Evolutionary conservation across 306 rosid species (phyloP), one percentile per base, ranked within the genome.

Genomic region (Corylus heterophylla): DNA sequence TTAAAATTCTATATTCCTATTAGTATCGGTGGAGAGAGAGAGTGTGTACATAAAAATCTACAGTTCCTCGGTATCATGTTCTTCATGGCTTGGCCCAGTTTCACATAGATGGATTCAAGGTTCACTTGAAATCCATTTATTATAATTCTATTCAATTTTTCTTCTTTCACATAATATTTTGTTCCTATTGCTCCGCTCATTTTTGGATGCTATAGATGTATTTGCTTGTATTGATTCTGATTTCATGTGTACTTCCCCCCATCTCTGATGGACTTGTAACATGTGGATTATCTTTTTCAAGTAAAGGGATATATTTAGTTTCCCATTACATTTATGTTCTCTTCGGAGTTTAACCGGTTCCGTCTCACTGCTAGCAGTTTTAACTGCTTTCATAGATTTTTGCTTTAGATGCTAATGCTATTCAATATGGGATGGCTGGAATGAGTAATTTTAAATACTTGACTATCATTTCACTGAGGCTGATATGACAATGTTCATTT

Each of bases 21-120:
- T 81, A 77, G 85, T 80, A 83, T 88, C 85, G 54, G 83, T 88
- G 79, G 86, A 54, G 87, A 72, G 68, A 77, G 77, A 73, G 77
- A 75, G 83, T 88, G 93, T 94, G 97, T 92, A 90, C 79, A 92
- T 89, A 92, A 84, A 86, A 88, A 83, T 88, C 87, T 78, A 52
- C 78, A 83, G 84, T 79, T 77, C 74, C 86, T 87, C 76, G 76
- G 76, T 79, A 59, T 74, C 86, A 79, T 87, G 70, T 78, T 83
- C 82, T 12, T 78, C 69, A 56, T 77, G 88, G 68, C 54, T 44
- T 69, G 80, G 73, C 83, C 76, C 54, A 39, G 62, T 69, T 31
- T 63, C 47, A 76, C 79, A 66, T 80, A 76, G 80, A 62, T 73
- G 81, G 85, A 75, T 85, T 83, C 77, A 80, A 78, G 85, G 78